phyloP scores from a whole-genome alignment of 305 asterid species.

The Coffea humblotiana region DNA sequence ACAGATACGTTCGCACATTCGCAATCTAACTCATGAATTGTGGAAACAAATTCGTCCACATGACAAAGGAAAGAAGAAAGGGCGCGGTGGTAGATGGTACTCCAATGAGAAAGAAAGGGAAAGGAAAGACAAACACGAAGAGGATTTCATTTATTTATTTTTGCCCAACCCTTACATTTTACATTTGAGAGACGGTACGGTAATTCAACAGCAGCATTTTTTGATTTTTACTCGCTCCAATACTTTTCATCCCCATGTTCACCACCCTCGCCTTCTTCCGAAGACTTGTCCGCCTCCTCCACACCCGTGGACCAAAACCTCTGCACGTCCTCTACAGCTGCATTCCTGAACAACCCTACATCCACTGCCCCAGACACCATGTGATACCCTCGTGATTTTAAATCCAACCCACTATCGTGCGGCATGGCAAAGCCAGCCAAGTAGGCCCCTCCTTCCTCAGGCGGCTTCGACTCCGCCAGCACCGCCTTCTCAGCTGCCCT shows the following conservation, averaged over 20 bases:
- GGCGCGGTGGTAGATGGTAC: too few species aligned
- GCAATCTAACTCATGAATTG: too few species aligned
- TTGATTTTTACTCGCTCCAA: slow-evolving; percentile 63
- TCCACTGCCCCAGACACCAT: slow-evolving; percentile 89
- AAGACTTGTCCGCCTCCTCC: not conserved
- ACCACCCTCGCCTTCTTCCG: slow-evolving; percentile 18
- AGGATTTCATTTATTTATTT: too few species aligned
- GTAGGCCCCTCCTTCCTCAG: slow-evolving; percentile 45
- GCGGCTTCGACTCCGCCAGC: slow-evolving; percentile 30
- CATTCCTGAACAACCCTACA: slow-evolving; percentile 65
- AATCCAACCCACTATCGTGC: slow-evolving; percentile 51
- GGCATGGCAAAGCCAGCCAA: slow-evolving; percentile 90
- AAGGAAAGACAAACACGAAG: too few species aligned
- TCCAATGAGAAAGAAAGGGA: too few species aligned
- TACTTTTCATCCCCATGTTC: slow-evolving; percentile 48
- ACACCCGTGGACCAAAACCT: slow-evolving; percentile 48
- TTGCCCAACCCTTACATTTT: not conserved
- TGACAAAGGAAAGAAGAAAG: too few species aligned
- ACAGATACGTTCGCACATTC: too few species aligned
- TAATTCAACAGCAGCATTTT: too few species aligned
- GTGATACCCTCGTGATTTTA: slow-evolving; percentile 76
- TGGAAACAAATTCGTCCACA: too few species aligned
- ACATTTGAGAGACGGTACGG: too few species aligned
- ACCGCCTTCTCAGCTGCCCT: slow-evolving; percentile 69
- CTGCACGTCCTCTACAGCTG: slow-evolving; percentile 78